Conservation (phyloP, 495 filamentous ascomycete species). For the Podospora pseudopauciseta region DNA sequence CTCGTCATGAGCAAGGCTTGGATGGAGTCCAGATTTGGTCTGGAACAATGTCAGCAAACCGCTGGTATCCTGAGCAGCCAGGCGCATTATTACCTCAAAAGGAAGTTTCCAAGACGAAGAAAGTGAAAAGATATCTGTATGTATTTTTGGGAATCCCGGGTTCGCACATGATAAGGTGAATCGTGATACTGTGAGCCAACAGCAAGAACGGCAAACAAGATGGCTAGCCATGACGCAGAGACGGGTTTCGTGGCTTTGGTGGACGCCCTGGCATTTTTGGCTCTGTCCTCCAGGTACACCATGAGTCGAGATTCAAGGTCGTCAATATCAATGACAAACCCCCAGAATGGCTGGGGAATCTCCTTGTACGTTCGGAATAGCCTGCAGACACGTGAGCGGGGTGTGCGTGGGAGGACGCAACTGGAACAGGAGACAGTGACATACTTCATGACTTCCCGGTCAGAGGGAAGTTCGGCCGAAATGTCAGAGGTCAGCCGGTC, state of each 20-base stretch:
- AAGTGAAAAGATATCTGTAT: slow-evolving; percentile 58
- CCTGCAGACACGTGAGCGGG: slow-evolving; percentile 34
- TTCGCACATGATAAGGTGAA: slow-evolving; percentile 55
- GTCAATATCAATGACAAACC: slow-evolving; percentile 68
- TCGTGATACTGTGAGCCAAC: slow-evolving; percentile 79
- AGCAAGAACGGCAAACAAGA: slow-evolving; percentile 75
- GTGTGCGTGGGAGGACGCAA: not conserved
- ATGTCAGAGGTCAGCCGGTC: slow-evolving; percentile 69
- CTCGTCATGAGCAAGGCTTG: slow-evolving; percentile 53
- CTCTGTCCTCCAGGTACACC: slow-evolving; percentile 63
- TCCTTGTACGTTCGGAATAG: slow-evolving; percentile 72
- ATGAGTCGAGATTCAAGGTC: slow-evolving; percentile 62
- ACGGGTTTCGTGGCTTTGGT: slow-evolving; percentile 51
- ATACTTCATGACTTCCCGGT: slow-evolving; percentile 58
- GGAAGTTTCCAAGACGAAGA: slow-evolving; percentile 50
- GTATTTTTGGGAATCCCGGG: slow-evolving; percentile 50
- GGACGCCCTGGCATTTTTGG: slow-evolving; percentile 48
- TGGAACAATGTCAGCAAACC: slow-evolving; percentile 16
- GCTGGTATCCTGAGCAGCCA: not conserved
- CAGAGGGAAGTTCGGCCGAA: slow-evolving; percentile 59
- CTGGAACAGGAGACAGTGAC: slow-evolving; percentile 5
- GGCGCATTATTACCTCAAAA: slow-evolving; percentile 36
- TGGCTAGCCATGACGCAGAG: slow-evolving; percentile 64
- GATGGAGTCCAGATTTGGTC: slow-evolving; percentile 55
- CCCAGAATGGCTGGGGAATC: slow-evolving; percentile 74